A percentile compares a stretch with the other conserved stretches of the same genome.
Conservation (phyloP, 345 rosid genomes). For the Cochlearia excelsa region DNA sequence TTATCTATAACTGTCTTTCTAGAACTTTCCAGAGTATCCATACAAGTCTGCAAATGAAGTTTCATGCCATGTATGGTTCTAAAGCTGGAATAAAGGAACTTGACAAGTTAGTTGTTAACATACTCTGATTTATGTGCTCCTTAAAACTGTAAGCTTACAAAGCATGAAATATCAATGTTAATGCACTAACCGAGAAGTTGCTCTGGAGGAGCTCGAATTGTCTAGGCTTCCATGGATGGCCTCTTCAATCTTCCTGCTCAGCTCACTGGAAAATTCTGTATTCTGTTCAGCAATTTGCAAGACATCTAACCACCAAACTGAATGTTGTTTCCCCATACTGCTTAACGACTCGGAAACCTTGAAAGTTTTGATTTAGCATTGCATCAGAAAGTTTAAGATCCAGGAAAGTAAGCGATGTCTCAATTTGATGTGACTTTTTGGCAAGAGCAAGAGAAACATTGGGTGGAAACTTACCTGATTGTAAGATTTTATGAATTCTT, state of each 20-base stretch:
- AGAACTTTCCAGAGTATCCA: slow-evolving; percentile 66
- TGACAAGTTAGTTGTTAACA: slow-evolving; percentile 23
- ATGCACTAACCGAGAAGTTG: slow-evolving; percentile 48
- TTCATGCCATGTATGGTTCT: slow-evolving; percentile 66
- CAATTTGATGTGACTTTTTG: neutral
- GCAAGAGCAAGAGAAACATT: neutral
- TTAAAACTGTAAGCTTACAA: slow-evolving; percentile 6
- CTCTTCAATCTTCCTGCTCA: slow-evolving; percentile 83
- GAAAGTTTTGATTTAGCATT: slow-evolving; percentile 31
- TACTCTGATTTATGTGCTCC: slow-evolving; percentile 15
- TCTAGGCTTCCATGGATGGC: slow-evolving; percentile 60
- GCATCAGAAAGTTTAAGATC: slow-evolving; percentile 6
- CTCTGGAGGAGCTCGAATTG: slow-evolving; percentile 53
- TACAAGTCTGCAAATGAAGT: slow-evolving; percentile 78
- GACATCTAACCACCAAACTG: slow-evolving; percentile 87
- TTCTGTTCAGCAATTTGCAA: slow-evolving; percentile 62
- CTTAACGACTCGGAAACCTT: slow-evolving; percentile 61
- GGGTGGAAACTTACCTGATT: slow-evolving; percentile 51
- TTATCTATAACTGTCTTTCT: slow-evolving; percentile 61
- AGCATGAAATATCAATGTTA: slow-evolving; percentile 9
- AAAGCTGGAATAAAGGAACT: slow-evolving; percentile 50
- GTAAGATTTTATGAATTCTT: slow-evolving; percentile 65
- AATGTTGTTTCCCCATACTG: slow-evolving; percentile 42
- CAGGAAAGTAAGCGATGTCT: slow-evolving; percentile 3
- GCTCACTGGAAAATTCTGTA: slow-evolving; percentile 57